A percentile compares a stretch with the other conserved stretches of the same genome.
These are phyloP conservation scores for Ogataea sp. DNA, from an alignment of 805 yeast species.

Conservation along the genomic window DNA sequence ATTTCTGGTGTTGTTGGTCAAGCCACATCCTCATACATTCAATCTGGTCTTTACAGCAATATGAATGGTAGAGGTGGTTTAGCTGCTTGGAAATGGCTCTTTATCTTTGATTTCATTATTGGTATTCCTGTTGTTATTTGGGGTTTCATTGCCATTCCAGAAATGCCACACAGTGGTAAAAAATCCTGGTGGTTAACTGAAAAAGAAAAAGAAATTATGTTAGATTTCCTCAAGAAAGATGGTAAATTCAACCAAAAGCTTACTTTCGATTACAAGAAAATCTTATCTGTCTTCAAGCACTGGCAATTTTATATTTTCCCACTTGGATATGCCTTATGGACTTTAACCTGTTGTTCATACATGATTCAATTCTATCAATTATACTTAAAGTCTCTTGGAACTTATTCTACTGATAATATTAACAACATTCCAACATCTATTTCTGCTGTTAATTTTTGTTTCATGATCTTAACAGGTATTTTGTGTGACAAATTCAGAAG, in stretches of 20 bases:
- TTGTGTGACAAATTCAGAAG: slow-evolving; percentile 16
- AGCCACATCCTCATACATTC: slow-evolving; percentile 54
- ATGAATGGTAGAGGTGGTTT: slow-evolving; percentile 45
- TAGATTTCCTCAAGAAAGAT: slow-evolving; percentile 23
- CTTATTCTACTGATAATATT: slow-evolving; percentile 34
- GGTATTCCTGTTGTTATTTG: slow-evolving; percentile 51
- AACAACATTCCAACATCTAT: slow-evolving; percentile 51
- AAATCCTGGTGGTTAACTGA: slow-evolving; percentile 11
- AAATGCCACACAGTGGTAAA: slow-evolving; percentile 25
- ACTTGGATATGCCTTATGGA: slow-evolving; percentile 18
- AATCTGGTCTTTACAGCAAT: slow-evolving; percentile 41
- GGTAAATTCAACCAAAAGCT: slow-evolving; percentile 25
- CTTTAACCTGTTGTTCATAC: slow-evolving; percentile 17
- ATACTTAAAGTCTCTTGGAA: slow-evolving; percentile 28
- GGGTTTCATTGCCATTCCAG: slow-evolving; percentile 55
- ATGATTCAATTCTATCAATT: slow-evolving; percentile 18
- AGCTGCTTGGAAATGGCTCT: slow-evolving; percentile 69
- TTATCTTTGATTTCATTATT: slow-evolving; percentile 55
- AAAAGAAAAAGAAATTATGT: slow-evolving; percentile 24
- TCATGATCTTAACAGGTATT: slow-evolving; percentile 31
- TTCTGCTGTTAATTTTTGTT: slow-evolving; percentile 40
- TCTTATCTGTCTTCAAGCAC: slow-evolving; percentile 29
- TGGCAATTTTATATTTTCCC: slow-evolving; percentile 35
- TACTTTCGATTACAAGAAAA: slow-evolving; percentile 30
- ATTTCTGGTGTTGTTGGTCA: slow-evolving; percentile 55